A percentile compares a stretch with the other conserved stretches of the same genome.
Evolutionary conservation across 805 yeast genomes (phyloP).

Genomic region (Tetrapisispora taiwanensis): DNA sequence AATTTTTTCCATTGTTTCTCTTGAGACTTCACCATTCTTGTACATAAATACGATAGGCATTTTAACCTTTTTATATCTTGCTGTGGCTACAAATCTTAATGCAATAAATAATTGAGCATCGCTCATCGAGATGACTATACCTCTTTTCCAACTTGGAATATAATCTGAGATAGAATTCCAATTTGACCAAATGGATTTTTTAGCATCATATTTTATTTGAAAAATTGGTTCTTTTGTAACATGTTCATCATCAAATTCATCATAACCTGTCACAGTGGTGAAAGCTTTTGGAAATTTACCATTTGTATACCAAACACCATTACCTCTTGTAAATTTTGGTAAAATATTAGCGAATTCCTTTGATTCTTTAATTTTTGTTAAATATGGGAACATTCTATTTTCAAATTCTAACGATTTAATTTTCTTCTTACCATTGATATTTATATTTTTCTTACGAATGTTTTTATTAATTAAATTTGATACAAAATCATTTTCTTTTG

Average conservation of each 20-base stretch:
- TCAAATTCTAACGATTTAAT: constrained; percentile 14
- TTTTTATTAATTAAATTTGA: background rate
- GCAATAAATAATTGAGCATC: constrained; percentile 26
- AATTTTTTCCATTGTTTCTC: constrained; percentile 24
- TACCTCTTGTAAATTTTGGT: constrained; percentile 9
- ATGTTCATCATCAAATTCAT: background rate
- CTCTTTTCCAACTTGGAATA: constrained; percentile 9
- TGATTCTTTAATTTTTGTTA: constrained; percentile 5
- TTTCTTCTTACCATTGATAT: background rate
- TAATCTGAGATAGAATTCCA: constrained; percentile 12
- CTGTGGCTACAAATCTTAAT: constrained; percentile 33
- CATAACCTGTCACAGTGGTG: background rate
- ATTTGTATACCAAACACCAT: constrained; percentile 5
- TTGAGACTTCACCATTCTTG: constrained; percentile 29
- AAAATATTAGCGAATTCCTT: constrained; percentile 10
- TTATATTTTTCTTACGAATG: background rate
- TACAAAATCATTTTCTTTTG: background rate
- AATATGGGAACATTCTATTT: constrained; percentile 17
- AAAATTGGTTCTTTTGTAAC: background rate
- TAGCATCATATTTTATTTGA: constrained; percentile 5
- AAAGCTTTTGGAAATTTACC: constrained; percentile 9
- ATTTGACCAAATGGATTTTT: constrained; percentile 11
- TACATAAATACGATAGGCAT: constrained; percentile 35
- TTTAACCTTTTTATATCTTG: constrained; percentile 28
- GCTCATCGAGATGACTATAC: constrained; percentile 14